These are phyloP conservation scores for Kwoniella bestiolae DNA, from an alignment of 768 basidiomycete species.

Conservation along the genomic window DNA sequence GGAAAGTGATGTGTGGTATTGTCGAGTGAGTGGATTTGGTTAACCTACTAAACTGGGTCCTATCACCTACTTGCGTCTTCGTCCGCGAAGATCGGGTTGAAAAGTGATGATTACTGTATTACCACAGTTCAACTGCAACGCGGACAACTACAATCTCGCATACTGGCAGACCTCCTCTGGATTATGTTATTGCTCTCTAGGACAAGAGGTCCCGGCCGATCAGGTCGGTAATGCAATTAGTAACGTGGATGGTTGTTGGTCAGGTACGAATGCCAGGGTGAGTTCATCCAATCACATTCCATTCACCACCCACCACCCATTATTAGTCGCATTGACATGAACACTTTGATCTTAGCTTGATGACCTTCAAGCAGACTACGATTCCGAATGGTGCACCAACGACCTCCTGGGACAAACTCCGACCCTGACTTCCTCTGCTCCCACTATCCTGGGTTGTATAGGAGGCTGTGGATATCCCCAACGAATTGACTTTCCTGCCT, in stretches of 20 bases:
- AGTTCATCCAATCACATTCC: neutral
- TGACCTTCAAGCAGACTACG: neutral
- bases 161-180: neutral
- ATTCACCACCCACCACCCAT: neutral
- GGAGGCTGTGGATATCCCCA: neutral
- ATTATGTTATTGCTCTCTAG: neutral
- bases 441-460: slow-evolving; percentile 1
- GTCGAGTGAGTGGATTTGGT: neutral
- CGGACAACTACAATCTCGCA: neutral
- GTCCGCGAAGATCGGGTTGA: neutral
- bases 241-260: neutral
- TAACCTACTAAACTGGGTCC: no score
- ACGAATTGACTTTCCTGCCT: neutral
- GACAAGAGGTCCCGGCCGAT: neutral
- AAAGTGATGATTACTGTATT: no score
- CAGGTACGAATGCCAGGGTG: neutral
- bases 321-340: neutral
- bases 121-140: neutral
- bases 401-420: neutral
- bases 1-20: neutral
- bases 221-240: neutral
- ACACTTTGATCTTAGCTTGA: neutral
- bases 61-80: neutral
- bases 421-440: neutral
- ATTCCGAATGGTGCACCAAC: neutral